phyloP scores from a whole-genome alignment of 208 protist genomes.

The Trypanosoma vivax region DNA sequence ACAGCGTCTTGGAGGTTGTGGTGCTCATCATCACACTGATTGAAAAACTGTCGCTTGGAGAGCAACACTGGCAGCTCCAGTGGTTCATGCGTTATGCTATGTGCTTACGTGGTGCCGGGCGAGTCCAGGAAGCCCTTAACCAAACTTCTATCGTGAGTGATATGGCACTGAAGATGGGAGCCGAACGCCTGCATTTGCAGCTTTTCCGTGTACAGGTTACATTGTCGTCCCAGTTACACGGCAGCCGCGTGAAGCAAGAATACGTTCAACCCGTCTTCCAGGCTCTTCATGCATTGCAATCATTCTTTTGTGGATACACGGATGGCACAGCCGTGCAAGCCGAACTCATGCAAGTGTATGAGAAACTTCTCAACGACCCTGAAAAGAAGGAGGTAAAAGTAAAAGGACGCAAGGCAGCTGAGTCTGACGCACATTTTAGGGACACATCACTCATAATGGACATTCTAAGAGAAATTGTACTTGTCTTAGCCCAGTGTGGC shows the following conservation, averaged over 20 bases:
- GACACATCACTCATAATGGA: slow-evolving; percentile 51
- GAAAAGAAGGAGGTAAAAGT: slow-evolving; percentile 22
- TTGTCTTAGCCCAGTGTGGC: slow-evolving; percentile 53
- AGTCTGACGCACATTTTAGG: slow-evolving; percentile 13
- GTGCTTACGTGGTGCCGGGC: slow-evolving; percentile 49
- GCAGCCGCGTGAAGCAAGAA: slow-evolving; percentile 16
- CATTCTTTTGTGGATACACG: slow-evolving; percentile 22
- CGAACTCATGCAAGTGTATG: slow-evolving; percentile 16
- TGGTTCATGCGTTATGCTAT: slow-evolving; percentile 63
- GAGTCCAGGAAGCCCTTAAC: slow-evolving; percentile 32
- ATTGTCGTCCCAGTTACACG: slow-evolving; percentile 1
- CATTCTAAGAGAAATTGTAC: slow-evolving; percentile 61
- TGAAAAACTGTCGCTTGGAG: slow-evolving; percentile 63
- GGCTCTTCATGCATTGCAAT: slow-evolving; percentile 15
- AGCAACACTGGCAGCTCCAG: slow-evolving; percentile 56
- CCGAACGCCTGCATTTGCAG: slow-evolving; percentile 69
- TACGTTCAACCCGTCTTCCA: slow-evolving; percentile 15
- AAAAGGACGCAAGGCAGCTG: slow-evolving; percentile 9
- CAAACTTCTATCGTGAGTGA: slow-evolving; percentile 43
- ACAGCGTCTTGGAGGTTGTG: slow-evolving; percentile 51
- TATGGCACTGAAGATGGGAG: slow-evolving; percentile 29
- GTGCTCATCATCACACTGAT: slow-evolving; percentile 54
- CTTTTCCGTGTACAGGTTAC: slow-evolving; percentile 44
- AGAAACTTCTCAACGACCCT: slow-evolving; percentile 19
- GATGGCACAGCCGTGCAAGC: slow-evolving; percentile 8